Percentiles rank a stretch among this genome's conserved stretches.
phyloP scores from a whole-genome alignment of 106 monocot species.

The Hemerocallis citrina region DNA sequence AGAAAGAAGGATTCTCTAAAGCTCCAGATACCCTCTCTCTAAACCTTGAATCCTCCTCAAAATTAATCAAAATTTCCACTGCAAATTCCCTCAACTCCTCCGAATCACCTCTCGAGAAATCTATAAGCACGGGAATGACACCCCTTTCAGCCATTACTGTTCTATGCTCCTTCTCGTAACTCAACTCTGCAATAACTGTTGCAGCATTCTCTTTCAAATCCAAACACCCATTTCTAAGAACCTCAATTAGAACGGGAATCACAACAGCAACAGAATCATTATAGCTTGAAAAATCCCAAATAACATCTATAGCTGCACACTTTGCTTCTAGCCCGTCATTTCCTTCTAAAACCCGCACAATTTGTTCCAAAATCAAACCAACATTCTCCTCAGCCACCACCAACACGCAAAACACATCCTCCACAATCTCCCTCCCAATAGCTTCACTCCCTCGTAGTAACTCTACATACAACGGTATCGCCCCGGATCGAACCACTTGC shows the following conservation, averaged over 20 bases:
- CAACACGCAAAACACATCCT: slow-evolving; percentile 44
- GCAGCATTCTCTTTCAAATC: slow-evolving; percentile 27
- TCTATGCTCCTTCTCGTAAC: slow-evolving; percentile 31
- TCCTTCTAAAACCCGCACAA: slow-evolving; percentile 37
- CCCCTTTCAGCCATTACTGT: slow-evolving; percentile 28
- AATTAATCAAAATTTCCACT: slow-evolving; percentile 31
- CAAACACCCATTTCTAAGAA: slow-evolving; percentile 18
- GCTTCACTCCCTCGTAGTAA: slow-evolving; percentile 20
- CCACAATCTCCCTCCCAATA: slow-evolving; percentile 45
- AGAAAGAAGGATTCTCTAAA: slow-evolving; percentile 21
- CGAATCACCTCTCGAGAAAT: slow-evolving; percentile 19
- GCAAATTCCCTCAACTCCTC: slow-evolving; percentile 43
- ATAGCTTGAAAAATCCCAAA: slow-evolving; percentile 40
- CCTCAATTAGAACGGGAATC: slow-evolving; percentile 23
- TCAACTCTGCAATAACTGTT: slow-evolving; percentile 31
- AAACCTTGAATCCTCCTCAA: slow-evolving; percentile 26
- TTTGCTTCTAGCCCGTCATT: slow-evolving; percentile 25
- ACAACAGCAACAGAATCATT: slow-evolving; percentile 26
- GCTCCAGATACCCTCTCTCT: slow-evolving; percentile 23
- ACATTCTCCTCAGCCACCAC: slow-evolving; percentile 39
- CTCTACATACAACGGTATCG: slow-evolving; percentile 37
- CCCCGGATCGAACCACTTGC: slow-evolving; percentile 22
- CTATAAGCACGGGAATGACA: slow-evolving; percentile 30
- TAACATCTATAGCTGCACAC: slow-evolving; percentile 34
- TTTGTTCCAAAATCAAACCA: slow-evolving; percentile 15